Evolutionary conservation across 306 rosid genomes (phyloP).

Genomic region (Medicago ruthenica): DNA sequence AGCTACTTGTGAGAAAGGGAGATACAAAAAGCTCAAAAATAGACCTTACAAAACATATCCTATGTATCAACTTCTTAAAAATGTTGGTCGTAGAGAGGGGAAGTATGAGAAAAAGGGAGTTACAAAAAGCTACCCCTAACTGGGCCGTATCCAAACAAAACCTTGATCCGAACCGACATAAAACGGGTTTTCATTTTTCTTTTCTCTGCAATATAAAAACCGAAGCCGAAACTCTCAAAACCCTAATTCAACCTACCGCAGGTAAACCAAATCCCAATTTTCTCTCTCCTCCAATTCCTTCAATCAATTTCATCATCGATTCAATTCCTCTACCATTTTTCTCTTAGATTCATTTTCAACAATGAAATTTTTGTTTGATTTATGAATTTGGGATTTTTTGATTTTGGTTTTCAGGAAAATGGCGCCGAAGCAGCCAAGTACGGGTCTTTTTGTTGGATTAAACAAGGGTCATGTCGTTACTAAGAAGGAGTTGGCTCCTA

Average conservation of each 20-base stretch:
- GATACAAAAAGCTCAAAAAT: no score
- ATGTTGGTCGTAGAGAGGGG: not conserved
- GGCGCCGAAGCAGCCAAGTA: constrained; percentile 87
- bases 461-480: constrained; percentile 85
- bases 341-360: not conserved
- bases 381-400: not conserved
- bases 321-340: not conserved
- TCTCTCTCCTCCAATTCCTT: not conserved
- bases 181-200: not conserved
- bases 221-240: not conserved
- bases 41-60: no score
- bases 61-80: not conserved
- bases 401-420: constrained; percentile 39
- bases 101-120: not conserved
- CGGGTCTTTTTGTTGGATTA: constrained; percentile 81
- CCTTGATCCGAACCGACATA: not conserved
- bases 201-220: not conserved
- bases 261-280: not conserved
- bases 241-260: constrained; percentile 8
- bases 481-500: constrained; percentile 80
- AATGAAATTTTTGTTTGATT: no score
- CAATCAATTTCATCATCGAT: not conserved
- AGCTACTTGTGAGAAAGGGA: no score
- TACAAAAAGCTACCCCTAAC: not conserved
- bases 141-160: not conserved